These are phyloP conservation scores for Gastrolobium villosum DNA, from an alignment of 306 rosid species.

Conservation along the genomic window DNA sequence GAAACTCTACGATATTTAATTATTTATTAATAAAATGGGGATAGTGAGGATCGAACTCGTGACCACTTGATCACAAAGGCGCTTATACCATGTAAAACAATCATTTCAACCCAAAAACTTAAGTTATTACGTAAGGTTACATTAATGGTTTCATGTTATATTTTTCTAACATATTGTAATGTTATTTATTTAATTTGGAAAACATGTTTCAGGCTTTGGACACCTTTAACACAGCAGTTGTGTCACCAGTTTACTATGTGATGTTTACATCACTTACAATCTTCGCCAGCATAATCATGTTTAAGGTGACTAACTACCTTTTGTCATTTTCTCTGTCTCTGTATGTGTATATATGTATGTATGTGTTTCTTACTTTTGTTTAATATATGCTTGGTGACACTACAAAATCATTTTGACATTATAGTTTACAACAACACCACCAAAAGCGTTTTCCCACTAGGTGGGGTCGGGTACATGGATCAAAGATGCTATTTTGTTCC, in stretches of 20 bases:
- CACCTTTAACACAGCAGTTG: slow-evolving; percentile 90
- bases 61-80: too few relatives aligned
- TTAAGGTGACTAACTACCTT: slow-evolving; percentile 63
- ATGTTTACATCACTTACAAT: slow-evolving; percentile 88
- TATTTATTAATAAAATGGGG: too few relatives aligned
- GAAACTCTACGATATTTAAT: too few relatives aligned
- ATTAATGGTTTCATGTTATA: too few relatives aligned
- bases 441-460: not conserved
- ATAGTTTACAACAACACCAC: slow-evolving; percentile 1
- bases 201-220: slow-evolving; percentile 79
- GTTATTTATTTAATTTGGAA: slow-evolving; percentile 37
- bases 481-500: not conserved
- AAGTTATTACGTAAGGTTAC: too few relatives aligned
- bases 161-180: not conserved
- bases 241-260: slow-evolving; percentile 92
- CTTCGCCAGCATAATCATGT: slow-evolving; percentile 91
- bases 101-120: too few relatives aligned
- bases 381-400: not conserved
- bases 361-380: not conserved
- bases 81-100: too few relatives aligned
- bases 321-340: not conserved
- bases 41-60: too few relatives aligned
- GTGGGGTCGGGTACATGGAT: not conserved
- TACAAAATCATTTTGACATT: not conserved
- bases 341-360: not conserved